Base-by-base conservation (phyloP, 805 yeast genomes). In the Hermanozyma aechmeae region DNA sequence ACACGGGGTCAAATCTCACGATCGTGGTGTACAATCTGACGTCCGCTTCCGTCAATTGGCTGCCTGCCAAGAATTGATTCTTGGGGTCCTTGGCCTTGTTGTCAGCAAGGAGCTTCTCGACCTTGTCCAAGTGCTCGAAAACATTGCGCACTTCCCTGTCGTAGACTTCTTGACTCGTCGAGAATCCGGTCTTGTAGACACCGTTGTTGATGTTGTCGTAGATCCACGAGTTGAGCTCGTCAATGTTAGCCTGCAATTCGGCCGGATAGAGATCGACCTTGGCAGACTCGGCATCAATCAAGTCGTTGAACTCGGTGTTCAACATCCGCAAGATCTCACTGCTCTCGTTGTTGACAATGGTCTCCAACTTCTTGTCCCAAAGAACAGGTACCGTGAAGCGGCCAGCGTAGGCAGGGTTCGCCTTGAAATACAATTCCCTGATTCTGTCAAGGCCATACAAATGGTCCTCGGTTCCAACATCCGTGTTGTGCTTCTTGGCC, bases 301-400 rank as follows among this genome's bases (percentile, higher is more conserved):
- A 42, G n/a, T 57, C 63, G 45, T 79, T 74, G 50, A 86, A 85
- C 30, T 74, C 89, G 17, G 76, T 63, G 52, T 83, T 79, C 40
- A 89, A 61, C 63, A 86, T 81, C 43, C 96, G 71, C 42, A 92
- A 74, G 41, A 89, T 81, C 49, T 87, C 96, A 19, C 89, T 68
- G 36, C 93, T 79, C 56, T 89, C 97, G 54, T 89, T 89, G 61
- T 73, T 85, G 33, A 89, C 97, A 51, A 89, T 82, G 2, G 95
- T 81, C 31, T 73, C 58, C 18, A 71, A 68, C 57, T 87, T 77
- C 47, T 70, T 79, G 56, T 89, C 97, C 92, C 95, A 89, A 43
- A 89, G 64, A 2, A 87, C 82, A 1, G 97, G 97, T 20, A 89
- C 97, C 1, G 96, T 87, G 50, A 75, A 82, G 39, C 96, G 66